Evolutionary conservation across 805 yeast genomes (phyloP), one percentile per base, ranked within the genome.

Genomic region (Komagataella populi): DNA sequence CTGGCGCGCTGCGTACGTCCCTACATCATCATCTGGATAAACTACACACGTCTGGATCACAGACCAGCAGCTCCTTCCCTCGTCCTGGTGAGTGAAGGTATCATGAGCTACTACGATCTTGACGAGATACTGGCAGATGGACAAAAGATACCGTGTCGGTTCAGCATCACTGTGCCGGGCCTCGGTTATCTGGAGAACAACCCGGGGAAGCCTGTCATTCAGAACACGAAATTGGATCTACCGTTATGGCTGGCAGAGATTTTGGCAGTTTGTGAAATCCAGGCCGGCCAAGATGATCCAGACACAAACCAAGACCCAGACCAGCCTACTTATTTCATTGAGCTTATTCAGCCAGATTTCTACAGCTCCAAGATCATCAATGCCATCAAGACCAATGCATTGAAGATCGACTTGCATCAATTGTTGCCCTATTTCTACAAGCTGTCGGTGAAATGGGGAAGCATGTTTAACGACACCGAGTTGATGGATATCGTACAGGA

Each of bases 211-310:
- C 62, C 80, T 54, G 70, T 83, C 30, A 66, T 69, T 51, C 73
- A 78, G 57, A 81, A 80, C 39, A 72, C 89, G 2, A 81, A 80
- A 59, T 59, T 88, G 3, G 90, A 86, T 53, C 70, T 91, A 22
- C 98, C 98, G 0, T 64, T 89, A 24, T 91, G 98, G 98, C 66
- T 91, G 45, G 95, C 96, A 0, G 82, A 82, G 53, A 76, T 84
- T 1, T 67, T 90, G 36, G 96, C 96, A 0, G 69, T 77, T 17
- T 64, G 68, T 58, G 66, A 56, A 59, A 72, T 54, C 6, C 51
- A 53, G 14, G 12, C 14, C 39, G 39, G 4, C 4, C 58, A 60
- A 12, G 56, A 54, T 12, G 55, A 59, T 52, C 36, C 60, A 56
- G 45, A 58, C 55, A 70, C 63, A 17, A 66, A 62, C 10, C 63